Conservation (phyloP, 441 rosid species). For the Gossypium aridum region DNA sequence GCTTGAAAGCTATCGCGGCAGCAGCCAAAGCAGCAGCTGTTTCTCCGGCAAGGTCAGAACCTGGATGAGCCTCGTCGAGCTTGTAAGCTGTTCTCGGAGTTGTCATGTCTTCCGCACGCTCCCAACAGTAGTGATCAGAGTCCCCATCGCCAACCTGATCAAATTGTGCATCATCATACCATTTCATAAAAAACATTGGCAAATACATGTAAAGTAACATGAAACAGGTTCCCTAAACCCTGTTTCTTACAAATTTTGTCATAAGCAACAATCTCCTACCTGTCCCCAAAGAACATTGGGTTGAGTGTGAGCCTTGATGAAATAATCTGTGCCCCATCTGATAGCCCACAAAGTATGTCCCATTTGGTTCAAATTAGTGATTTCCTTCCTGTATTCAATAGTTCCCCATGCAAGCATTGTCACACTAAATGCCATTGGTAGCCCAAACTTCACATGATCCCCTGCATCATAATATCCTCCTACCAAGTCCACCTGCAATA, state of each 20-base stretch:
- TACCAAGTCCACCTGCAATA: slow-evolving; percentile 59
- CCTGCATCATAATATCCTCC: slow-evolving; percentile 97
- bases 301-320: slow-evolving; percentile 64
- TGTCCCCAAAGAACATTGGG: slow-evolving; percentile 77
- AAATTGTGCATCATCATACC: background rate
- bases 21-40: slow-evolving; percentile 88
- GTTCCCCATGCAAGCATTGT: slow-evolving; percentile 89
- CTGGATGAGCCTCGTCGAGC: slow-evolving; percentile 62
- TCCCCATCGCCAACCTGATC: slow-evolving; percentile 78
- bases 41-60: slow-evolving; percentile 87
- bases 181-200: background rate
- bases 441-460: slow-evolving; percentile 86
- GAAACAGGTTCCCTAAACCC: slow-evolving; percentile 6
- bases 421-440: slow-evolving; percentile 76
- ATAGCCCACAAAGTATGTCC: slow-evolving; percentile 51
- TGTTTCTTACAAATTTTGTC: background rate
- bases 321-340: slow-evolving; percentile 83
- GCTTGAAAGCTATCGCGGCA: slow-evolving; percentile 71
- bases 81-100: slow-evolving; percentile 72
- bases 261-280: slow-evolving; percentile 13
- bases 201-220: too few relatives aligned
- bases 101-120: slow-evolving; percentile 86
- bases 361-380: slow-evolving; percentile 54
- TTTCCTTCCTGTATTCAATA: slow-evolving; percentile 52
- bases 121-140: slow-evolving; percentile 87